Conservation (phyloP, 2,329 filamentous ascomycete species). For the Niveomyces coronatus region DNA sequence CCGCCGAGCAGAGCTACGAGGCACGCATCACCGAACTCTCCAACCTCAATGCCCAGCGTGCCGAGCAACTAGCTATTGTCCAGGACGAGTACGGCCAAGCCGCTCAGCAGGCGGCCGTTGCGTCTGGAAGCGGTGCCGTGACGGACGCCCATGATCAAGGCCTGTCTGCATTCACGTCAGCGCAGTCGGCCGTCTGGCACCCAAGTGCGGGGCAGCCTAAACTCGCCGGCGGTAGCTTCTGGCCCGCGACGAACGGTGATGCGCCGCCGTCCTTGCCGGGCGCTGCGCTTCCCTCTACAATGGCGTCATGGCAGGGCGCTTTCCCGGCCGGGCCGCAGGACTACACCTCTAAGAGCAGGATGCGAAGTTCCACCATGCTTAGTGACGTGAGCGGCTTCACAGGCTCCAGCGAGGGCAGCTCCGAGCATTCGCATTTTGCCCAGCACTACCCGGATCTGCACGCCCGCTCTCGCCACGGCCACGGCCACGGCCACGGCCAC, state of each 20-base stretch:
- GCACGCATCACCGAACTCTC: constrained; percentile 32
- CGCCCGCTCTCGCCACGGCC: background rate
- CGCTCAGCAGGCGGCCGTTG: constrained; percentile 21
- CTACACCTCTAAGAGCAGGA: constrained; percentile 34
- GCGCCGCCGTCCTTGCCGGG: constrained; percentile 21
- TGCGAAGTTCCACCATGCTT: constrained; percentile 56
- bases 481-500: too few relatives aligned
- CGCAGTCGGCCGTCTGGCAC: constrained; percentile 20
- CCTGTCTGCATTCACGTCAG: constrained; percentile 1
- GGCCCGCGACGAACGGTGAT: constrained; percentile 26
- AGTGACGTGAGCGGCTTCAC: constrained; percentile 58
- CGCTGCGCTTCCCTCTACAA: constrained; percentile 8
- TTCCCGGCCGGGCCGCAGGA: background rate
- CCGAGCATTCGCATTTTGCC: constrained; percentile 23
- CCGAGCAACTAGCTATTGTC: constrained; percentile 21
- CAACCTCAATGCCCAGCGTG: constrained; percentile 19
- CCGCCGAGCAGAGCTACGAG: constrained; percentile 35
- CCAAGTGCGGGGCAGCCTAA: constrained; percentile 15
- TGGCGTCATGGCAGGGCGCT: background rate
- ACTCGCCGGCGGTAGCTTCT: constrained; percentile 26
- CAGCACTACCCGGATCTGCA: background rate
- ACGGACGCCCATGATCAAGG: constrained; percentile 18
- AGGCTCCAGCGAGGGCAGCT: constrained; percentile 40
- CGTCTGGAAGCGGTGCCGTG: constrained; percentile 21
- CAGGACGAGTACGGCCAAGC: constrained; percentile 22